Evolutionary conservation across 306 rosid species (phyloP).

Genomic region (Cicer yamashitae): DNA sequence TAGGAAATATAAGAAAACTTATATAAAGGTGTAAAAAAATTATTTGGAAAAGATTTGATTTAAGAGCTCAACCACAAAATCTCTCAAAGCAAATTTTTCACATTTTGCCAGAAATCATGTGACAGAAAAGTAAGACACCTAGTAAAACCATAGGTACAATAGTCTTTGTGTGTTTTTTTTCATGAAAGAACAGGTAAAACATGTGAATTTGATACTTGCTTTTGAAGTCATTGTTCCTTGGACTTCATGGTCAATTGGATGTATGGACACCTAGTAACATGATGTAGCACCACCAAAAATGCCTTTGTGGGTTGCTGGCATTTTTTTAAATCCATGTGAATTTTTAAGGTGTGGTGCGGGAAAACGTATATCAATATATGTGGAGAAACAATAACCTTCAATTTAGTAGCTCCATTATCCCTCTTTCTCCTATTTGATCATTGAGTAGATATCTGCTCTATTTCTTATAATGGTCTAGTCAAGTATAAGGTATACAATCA

Average conservation of each 20-base stretch:
- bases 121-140: slow-evolving; percentile 45
- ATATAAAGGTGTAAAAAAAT: slow-evolving; percentile 20
- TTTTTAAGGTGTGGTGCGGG: slow-evolving; percentile 1
- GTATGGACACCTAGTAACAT: slow-evolving; percentile 31
- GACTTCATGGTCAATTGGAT: slow-evolving; percentile 39
- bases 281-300: slow-evolving; percentile 37
- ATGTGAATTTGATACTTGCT: slow-evolving; percentile 50
- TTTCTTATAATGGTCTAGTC: no score
- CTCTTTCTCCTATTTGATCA: no score
- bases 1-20: slow-evolving; percentile 21
- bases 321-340: slow-evolving; percentile 34
- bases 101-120: slow-evolving; percentile 52
- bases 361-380: slow-evolving; percentile 36
- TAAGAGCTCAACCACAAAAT: slow-evolving; percentile 45
- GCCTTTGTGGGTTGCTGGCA: neutral
- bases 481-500: no score
- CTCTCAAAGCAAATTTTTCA: slow-evolving; percentile 14
- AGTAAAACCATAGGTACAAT: slow-evolving; percentile 10
- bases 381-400: slow-evolving; percentile 5
- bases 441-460: no score
- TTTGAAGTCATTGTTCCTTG: slow-evolving; percentile 43
- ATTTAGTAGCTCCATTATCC: no score
- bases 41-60: slow-evolving; percentile 29
- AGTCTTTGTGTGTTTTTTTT: slow-evolving; percentile 16
- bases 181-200: slow-evolving; percentile 41